Base-by-base conservation (phyloP, 805 yeast species). In the Komagataella mondaviorum region DNA sequence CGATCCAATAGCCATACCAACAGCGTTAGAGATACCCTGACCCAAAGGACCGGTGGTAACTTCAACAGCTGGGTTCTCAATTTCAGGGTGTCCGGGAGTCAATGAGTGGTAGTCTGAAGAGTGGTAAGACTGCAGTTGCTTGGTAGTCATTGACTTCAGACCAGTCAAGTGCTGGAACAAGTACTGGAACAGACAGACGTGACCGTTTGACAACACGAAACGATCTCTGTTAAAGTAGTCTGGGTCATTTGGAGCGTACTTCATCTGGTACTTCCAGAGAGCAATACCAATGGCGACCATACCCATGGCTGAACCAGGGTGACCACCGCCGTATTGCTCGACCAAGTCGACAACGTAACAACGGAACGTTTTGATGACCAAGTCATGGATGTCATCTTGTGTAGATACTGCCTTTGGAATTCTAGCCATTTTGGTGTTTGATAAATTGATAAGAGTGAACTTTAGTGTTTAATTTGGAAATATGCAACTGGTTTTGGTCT, bases 281-380 rank as follows among this genome's bases (percentile, higher is more conserved):
- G 69, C 66, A 46, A 64, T 53, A 39, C 70, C 71, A 44, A 68
- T 62, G 23, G 71, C 69, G 3, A 69, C 70, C 71, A 69, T 67
- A 8, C 68, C 73, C 64, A 68, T 64, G 30, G 73, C 71, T 20
- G 70, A 67, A 46, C 72, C 71, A 82, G 10, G 87, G 78, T 66
- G 71, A 1, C 71, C 71, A 17, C 69, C 66, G 48, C 61, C 59
- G 48, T 55, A 61, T 49, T 60, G 58, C 47, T 60, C 57, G 47
- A 60, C 63, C 16, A 60, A 49, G 48, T 60, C 63, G 18, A 63
- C 63, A 30, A 64, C 56, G 22, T 63, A 57, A 17, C 59, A 57
- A 48, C 68, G 56, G 54, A 64, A 59, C 0, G 60, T 48, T 51
- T 57, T 60, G 36, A 63, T 51, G 14, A 59, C 55, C 12, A 60